These are phyloP conservation scores for Plenodomus lindquistii DNA, from an alignment of 2,329 filamentous ascomycete species.

Conservation along the genomic window DNA sequence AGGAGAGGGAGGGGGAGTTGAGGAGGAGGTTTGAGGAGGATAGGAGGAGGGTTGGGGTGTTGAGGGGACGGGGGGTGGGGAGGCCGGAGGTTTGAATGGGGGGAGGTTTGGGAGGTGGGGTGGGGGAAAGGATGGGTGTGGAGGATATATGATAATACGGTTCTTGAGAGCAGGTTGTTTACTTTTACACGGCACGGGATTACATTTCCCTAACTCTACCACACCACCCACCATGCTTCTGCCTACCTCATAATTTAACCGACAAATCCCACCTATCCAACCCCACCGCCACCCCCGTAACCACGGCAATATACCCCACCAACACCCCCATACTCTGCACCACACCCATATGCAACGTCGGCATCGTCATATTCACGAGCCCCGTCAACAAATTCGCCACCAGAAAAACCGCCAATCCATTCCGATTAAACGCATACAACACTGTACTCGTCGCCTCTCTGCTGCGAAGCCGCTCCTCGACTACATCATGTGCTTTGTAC, in stretches of 20 bases:
- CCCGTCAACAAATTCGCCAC: constrained; percentile 89
- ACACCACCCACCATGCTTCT: not conserved
- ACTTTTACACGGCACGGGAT: not conserved
- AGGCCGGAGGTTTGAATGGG: constrained; percentile 29
- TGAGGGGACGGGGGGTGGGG: constrained; percentile 64
- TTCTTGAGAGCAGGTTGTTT: not conserved
- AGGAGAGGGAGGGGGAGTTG: constrained; percentile 71
- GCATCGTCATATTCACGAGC: constrained; percentile 81
- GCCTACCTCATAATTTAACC: not conserved
- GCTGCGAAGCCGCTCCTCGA: constrained; percentile 66
- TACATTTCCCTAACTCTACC: not conserved
- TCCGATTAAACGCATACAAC: constrained; percentile 83
- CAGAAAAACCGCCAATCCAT: constrained; percentile 83
- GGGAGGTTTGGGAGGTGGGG: no score
- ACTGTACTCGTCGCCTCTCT: constrained; percentile 76
- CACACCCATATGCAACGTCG: constrained; percentile 28
- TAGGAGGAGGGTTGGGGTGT: constrained; percentile 68
- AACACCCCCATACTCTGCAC: not conserved
- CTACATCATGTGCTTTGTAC: constrained; percentile 59
- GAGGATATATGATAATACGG: not conserved
- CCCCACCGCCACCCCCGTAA: not conserved
- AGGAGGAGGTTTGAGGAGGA: constrained; percentile 77
- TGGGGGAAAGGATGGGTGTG: not conserved
- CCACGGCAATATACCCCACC: not conserved
- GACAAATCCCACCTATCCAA: no score